Evolutionary conservation across 176 grass and related monocot genomes (phyloP).

Genomic region (Carex kokanica): DNA sequence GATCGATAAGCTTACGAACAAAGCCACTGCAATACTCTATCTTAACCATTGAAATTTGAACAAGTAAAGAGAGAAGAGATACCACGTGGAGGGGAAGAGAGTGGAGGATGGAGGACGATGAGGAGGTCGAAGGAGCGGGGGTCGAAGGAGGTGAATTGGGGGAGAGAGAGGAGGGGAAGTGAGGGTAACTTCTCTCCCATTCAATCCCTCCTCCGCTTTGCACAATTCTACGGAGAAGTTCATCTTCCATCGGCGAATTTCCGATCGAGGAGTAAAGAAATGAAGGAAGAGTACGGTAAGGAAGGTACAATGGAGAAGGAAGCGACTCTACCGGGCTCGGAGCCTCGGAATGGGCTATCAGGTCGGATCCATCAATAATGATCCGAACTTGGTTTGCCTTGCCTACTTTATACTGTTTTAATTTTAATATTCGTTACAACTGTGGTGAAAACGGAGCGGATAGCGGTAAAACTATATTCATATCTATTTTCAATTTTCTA

Average conservation of each 20-base stretch:
- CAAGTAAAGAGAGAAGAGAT: slow-evolving; percentile 15
- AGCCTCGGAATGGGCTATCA: background rate
- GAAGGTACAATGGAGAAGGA: background rate
- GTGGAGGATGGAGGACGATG: slow-evolving; percentile 85
- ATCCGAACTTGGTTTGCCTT: background rate
- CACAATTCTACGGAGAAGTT: slow-evolving; percentile 33
- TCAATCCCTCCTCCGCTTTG: slow-evolving; percentile 28
- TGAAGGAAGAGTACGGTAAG: background rate
- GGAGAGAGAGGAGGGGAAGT: slow-evolving; percentile 34
- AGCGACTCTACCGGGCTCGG: background rate
- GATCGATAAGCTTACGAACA: background rate
- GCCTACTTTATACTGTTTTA: background rate
- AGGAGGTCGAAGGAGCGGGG: slow-evolving; percentile 31
- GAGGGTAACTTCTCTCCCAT: slow-evolving; percentile 26
- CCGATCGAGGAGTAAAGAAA: background rate
- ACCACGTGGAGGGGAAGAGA: slow-evolving; percentile 94
- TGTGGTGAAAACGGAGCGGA: too few species aligned
- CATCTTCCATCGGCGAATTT: slow-evolving; percentile 35
- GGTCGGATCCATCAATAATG: background rate
- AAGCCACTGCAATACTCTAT: background rate
- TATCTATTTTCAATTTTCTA: too few species aligned
- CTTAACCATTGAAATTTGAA: background rate
- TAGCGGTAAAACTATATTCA: too few species aligned
- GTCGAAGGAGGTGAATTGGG: slow-evolving; percentile 41
- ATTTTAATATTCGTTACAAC: background rate